Evolutionary conservation across 805 yeast genomes (phyloP).

Genomic region (Lipomyces kockii): DNA sequence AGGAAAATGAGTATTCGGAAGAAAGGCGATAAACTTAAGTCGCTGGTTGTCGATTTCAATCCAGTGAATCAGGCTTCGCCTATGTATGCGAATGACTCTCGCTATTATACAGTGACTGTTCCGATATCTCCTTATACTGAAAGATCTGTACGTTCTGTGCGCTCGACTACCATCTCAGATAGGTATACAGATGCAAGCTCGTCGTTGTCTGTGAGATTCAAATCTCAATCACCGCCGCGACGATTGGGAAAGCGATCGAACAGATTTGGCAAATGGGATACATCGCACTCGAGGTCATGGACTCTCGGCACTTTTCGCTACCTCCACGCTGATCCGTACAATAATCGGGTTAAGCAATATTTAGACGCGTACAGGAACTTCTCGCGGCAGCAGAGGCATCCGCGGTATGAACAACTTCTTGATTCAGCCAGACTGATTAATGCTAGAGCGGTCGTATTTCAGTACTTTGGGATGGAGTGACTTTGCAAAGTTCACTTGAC

Average conservation of each 20-base stretch:
- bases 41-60: background rate
- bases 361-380: slow-evolving; percentile 20
- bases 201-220: background rate
- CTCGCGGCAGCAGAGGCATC: slow-evolving; percentile 5
- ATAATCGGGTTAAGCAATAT: slow-evolving; percentile 18
- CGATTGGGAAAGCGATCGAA: background rate
- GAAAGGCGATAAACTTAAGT: background rate
- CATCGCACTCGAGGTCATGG: background rate
- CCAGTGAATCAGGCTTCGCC: background rate
- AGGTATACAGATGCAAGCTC: background rate
- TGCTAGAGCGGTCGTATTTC: background rate
- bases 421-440: background rate
- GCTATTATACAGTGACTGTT: background rate
- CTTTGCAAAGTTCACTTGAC: background rate
- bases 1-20: slow-evolving; percentile 1
- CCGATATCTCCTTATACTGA: slow-evolving; percentile 1
- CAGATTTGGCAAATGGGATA: slow-evolving; percentile 8
- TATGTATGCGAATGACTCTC: background rate
- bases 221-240: background rate
- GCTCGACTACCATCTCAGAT: background rate
- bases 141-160: background rate
- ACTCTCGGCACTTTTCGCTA: slow-evolving; percentile 4
- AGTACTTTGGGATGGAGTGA: background rate
- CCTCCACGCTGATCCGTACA: slow-evolving; percentile 16
- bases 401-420: slow-evolving; percentile 20